These are phyloP conservation scores for Leccinum subrobustum DNA, from an alignment of 1,284 basidiomycete species.

Conservation along the genomic window DNA sequence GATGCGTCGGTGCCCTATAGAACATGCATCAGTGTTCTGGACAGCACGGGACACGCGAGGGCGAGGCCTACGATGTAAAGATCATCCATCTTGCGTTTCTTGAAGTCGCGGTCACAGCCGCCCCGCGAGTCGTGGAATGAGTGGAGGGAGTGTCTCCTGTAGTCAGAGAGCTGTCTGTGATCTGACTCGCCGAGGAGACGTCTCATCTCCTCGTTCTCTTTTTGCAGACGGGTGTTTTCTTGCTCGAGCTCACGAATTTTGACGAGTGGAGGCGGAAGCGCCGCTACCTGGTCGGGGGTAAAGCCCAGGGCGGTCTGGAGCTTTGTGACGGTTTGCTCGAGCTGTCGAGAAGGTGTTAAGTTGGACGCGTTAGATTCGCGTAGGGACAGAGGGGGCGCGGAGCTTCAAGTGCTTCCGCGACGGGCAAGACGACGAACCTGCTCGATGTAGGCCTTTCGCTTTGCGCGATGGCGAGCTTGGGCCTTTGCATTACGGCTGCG, in stretches of 20 bases:
- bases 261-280: slow-evolving; percentile 63
- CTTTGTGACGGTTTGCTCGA: slow-evolving; percentile 79
- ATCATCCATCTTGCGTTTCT: slow-evolving; percentile 60
- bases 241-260: slow-evolving; percentile 76
- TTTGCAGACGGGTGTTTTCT: slow-evolving; percentile 63
- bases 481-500: slow-evolving; percentile 86
- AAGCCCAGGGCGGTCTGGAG: slow-evolving; percentile 70
- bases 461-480: slow-evolving; percentile 87
- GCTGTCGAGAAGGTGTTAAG: slow-evolving; percentile 39
- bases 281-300: slow-evolving; percentile 65
- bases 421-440: slow-evolving; percentile 48
- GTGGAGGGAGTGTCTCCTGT: slow-evolving; percentile 43
- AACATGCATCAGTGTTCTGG: background rate
- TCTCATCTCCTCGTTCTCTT: slow-evolving; percentile 69
- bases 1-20: slow-evolving; percentile 25
- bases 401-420: slow-evolving; percentile 7
- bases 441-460: slow-evolving; percentile 91
- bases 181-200: slow-evolving; percentile 51
- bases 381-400: slow-evolving; percentile 5
- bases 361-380: slow-evolving; percentile 15
- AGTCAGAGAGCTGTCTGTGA: slow-evolving; percentile 39
- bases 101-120: slow-evolving; percentile 58
- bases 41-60: no score
- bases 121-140: slow-evolving; percentile 41
- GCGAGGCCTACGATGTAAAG: slow-evolving; percentile 51